Conservation (phyloP, 768 basidiomycete genomes). For the Chalciporus piperatus region DNA sequence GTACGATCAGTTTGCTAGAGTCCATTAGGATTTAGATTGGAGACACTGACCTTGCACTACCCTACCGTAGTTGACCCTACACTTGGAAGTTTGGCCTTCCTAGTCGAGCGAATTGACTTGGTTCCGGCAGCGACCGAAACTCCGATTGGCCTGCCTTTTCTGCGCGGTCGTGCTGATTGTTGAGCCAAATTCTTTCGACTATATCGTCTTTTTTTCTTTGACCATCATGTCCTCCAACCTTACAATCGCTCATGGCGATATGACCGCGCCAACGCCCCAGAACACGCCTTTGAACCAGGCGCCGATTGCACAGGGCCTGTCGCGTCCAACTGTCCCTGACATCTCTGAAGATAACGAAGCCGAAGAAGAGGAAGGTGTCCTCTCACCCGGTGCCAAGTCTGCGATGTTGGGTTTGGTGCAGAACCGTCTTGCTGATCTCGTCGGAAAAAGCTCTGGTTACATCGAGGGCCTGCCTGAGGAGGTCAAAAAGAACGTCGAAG, state of each 20-base stretch:
- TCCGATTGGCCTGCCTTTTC: constrained; percentile 30
- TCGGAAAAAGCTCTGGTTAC: constrained; percentile 94
- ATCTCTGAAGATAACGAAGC: constrained; percentile 80
- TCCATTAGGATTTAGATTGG: too few relatives aligned
- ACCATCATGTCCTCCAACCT: constrained; percentile 65
- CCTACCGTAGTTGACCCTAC: too few relatives aligned
- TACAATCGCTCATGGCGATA: constrained; percentile 56
- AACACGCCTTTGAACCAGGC: constrained; percentile 87
- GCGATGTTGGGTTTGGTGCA: constrained; percentile 87
- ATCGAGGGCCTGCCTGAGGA: constrained; percentile 82
- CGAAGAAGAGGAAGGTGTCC: constrained; percentile 52
- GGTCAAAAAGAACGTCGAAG: constrained; percentile 84
- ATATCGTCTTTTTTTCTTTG: constrained; percentile 22
- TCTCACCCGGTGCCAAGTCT: constrained; percentile 47
- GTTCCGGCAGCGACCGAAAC: constrained; percentile 34
- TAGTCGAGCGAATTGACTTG: too few relatives aligned
- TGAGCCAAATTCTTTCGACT: constrained; percentile 14
- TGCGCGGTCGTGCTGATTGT: constrained; percentile 25
- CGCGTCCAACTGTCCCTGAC: constrained; percentile 85
- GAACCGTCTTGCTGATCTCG: constrained; percentile 75
- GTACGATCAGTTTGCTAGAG: too few relatives aligned
- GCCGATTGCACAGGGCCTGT: constrained; percentile 75
- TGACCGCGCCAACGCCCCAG: constrained; percentile 90
- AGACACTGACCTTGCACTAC: too few relatives aligned
- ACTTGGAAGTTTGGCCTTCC: too few relatives aligned